Evolutionary conservation across 1,284 basidiomycete species (phyloP), one percentile per base, ranked within the genome.

Genomic region (Ganoderma sinense): DNA sequence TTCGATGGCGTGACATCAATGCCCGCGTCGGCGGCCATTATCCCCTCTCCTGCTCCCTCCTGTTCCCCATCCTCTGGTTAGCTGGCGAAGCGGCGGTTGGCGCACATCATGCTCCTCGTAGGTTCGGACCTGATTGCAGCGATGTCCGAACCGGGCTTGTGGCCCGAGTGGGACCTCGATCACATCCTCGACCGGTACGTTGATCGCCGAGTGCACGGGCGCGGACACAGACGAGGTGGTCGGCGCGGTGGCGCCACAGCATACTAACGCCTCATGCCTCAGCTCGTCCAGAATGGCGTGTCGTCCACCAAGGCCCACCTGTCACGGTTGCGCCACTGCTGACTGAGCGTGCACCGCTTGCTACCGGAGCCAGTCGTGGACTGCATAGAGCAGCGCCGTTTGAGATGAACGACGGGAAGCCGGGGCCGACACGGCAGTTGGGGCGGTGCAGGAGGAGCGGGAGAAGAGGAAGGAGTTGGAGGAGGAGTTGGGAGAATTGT

Each of bases 101-200:
- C 92, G 69, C 88, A 87, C 56, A 88, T 99, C 75, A 97, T 99
- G 94, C 90, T 99, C 36, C 89, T 99, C 65, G 98, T 98, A 2
- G 98, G 97, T 45, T 97, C 95, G 31, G 97, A 99, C 82, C 86
- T 99, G 75, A 99, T 99, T 79, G 93, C 96, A 79, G 97, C 96
- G 64, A 99, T 99, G 93, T 96, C 95, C 75, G 96, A 99, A 82
- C 96, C 96, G n/a, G 98, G 98, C 18, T 96, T 99, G 31, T 99
- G 98, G 98, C 91, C 93, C 65, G 93, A 97, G 76, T 88, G 90
- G 69, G 98, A 99, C 94, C 87, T 99, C 64, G 96, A 98, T 78
- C 96, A 97, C 82, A 99, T 99, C 77, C 87, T 99, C 18, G 97
- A 97, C 40, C 89, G 91, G 70, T 99, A 97, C 80, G 75, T 89